Conservation (phyloP, 2,329 filamentous ascomycete species). For the Botrytis elliptica region DNA sequence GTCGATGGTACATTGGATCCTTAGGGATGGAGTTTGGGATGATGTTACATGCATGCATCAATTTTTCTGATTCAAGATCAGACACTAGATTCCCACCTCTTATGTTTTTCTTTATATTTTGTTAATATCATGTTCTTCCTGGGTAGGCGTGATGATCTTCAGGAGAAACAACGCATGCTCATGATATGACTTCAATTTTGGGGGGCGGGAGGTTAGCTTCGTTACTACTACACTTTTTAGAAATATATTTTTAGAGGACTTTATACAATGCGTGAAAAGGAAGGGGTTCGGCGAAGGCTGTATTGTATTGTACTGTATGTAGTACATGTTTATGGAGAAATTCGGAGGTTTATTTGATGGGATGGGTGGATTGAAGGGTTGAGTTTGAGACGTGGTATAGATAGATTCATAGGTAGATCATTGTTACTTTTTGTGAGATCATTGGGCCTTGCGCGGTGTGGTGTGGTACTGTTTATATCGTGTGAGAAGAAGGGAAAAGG, state of each 20-base stretch:
- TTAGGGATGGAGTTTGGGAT: conserved; percentile 6
- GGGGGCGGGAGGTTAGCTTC: not conserved
- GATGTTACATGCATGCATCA: not conserved
- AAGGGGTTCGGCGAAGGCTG: not conserved
- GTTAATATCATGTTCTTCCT: not conserved
- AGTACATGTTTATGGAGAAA: not conserved
- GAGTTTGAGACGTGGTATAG: not conserved
- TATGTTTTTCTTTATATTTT: not conserved
- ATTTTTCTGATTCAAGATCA: not conserved
- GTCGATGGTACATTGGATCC: not conserved
- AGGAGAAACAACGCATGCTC: not conserved
- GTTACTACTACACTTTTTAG: not conserved
- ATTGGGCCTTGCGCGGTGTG: not conserved
- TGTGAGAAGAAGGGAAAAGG: not conserved
- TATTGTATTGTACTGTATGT: not conserved
- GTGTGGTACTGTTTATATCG: not conserved
- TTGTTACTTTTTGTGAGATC: not conserved
- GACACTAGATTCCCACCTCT: conserved; percentile 9
- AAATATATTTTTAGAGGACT: not conserved
- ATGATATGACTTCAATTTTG: not conserved
- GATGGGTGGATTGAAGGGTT: not conserved
- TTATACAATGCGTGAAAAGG: not conserved
- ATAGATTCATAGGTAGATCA: not conserved
- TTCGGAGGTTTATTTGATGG: not conserved
- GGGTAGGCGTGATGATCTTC: no score